A percentile compares a stretch with the other conserved stretches of the same genome.
Conservation (phyloP, 768 basidiomycete genomes). For the Rhizopogon vinicolor region DNA sequence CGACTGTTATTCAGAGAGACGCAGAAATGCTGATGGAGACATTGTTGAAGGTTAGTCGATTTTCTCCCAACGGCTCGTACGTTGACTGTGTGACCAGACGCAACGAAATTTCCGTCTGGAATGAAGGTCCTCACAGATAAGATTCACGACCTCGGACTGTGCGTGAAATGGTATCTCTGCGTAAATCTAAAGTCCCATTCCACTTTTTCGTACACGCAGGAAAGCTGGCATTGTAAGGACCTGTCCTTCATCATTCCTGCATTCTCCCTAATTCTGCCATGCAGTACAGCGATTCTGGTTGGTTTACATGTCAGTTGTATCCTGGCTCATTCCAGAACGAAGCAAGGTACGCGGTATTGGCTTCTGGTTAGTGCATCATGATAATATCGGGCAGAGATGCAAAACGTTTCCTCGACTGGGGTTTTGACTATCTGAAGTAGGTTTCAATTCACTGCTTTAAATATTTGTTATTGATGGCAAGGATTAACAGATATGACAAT, state of each 20-base stretch:
- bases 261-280: not conserved
- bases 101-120: constrained; percentile 49
- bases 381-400: constrained; percentile 38
- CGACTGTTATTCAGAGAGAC: constrained; percentile 61
- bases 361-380: not conserved
- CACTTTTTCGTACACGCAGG: constrained; percentile 22
- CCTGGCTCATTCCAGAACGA: constrained; percentile 66
- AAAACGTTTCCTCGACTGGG: constrained; percentile 59
- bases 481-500: constrained; percentile 48
- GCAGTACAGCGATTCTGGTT: constrained; percentile 65
- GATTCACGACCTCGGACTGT: constrained; percentile 57
- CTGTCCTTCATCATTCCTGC: not conserved
- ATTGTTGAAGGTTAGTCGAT: constrained; percentile 46
- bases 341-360: constrained; percentile 34
- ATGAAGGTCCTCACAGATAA: constrained; percentile 53
- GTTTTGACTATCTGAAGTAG: constrained; percentile 62
- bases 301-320: constrained; percentile 62
- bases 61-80: not conserved
- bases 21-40: constrained; percentile 44
- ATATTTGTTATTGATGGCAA: not conserved
- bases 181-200: not conserved
- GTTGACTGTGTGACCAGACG: constrained; percentile 28
- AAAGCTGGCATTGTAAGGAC: constrained; percentile 57
- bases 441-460: constrained; percentile 9
- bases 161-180: constrained; percentile 21